phyloP scores from a whole-genome alignment of 495 filamentous ascomycete genomes.

The Parathielavia hyrcaniae region DNA sequence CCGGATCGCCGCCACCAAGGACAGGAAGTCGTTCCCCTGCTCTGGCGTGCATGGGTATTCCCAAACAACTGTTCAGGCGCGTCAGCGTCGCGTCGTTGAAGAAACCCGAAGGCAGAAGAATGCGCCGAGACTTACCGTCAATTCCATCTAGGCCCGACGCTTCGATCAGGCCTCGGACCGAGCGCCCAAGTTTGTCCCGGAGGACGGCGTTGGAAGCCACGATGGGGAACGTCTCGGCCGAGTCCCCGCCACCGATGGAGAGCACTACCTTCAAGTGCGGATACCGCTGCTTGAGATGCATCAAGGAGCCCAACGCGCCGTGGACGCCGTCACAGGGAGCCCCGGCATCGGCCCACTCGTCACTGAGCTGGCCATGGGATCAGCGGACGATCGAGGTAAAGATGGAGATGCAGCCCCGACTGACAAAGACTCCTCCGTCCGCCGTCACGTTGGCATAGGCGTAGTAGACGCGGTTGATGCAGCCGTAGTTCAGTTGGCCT shows the following conservation, averaged over 20 bases:
- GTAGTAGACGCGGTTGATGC: slow-evolving; percentile 75
- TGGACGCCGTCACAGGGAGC: slow-evolving; percentile 71
- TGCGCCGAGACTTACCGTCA: slow-evolving; percentile 56
- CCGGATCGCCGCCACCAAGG: slow-evolving; percentile 62
- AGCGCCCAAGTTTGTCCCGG: slow-evolving; percentile 65
- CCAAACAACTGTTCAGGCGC: slow-evolving; percentile 66
- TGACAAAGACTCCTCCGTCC: slow-evolving; percentile 78
- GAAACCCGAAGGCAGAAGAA: neutral
- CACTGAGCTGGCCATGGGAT: slow-evolving; percentile 56
- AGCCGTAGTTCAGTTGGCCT: slow-evolving; percentile 60
- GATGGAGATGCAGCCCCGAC: slow-evolving; percentile 21
- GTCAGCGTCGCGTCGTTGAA: slow-evolving; percentile 11
- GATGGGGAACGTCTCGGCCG: slow-evolving; percentile 69
- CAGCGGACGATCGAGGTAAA: neutral
- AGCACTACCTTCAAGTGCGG: slow-evolving; percentile 72
- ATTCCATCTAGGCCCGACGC: slow-evolving; percentile 77
- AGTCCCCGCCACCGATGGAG: slow-evolving; percentile 79
- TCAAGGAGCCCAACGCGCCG: slow-evolving; percentile 73
- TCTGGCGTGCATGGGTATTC: slow-evolving; percentile 67
- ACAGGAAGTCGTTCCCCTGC: slow-evolving; percentile 68
- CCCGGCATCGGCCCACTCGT: slow-evolving; percentile 78
- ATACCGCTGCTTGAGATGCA: slow-evolving; percentile 65
- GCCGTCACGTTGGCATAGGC: slow-evolving; percentile 78
- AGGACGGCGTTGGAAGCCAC: slow-evolving; percentile 58
- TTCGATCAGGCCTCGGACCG: slow-evolving; percentile 64